These are phyloP conservation scores for Dothiorella sarmentorum DNA, from an alignment of 2,329 filamentous ascomycete genomes.

Conservation along the genomic window DNA sequence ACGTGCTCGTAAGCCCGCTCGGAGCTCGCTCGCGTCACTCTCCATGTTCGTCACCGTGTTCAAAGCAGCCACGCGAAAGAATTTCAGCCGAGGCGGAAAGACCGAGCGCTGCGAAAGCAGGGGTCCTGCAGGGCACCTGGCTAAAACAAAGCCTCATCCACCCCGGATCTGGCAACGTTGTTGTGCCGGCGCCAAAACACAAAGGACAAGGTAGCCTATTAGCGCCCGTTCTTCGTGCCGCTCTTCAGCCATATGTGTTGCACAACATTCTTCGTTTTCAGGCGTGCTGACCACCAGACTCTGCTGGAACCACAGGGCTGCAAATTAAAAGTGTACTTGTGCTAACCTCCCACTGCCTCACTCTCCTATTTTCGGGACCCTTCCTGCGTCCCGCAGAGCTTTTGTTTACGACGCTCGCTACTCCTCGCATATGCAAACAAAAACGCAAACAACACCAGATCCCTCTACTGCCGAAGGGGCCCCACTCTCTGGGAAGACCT, in stretches of 20 bases:
- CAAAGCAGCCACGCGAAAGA: neutral
- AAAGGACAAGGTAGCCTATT: too few species aligned
- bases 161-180: neutral
- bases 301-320: slow-evolving; percentile 3
- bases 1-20: slow-evolving; percentile 7
- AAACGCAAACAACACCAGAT: slow-evolving; percentile 9
- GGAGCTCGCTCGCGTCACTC: slow-evolving; percentile 9
- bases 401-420: slow-evolving; percentile 9
- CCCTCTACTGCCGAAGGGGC: slow-evolving; percentile 8
- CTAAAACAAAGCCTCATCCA: slow-evolving; percentile 1
- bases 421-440: slow-evolving; percentile 3
- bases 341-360: neutral
- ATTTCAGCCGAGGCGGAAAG: slow-evolving; percentile 8
- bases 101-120: neutral
- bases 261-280: neutral
- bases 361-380: neutral
- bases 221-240: neutral
- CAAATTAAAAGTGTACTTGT: slow-evolving; percentile 14
- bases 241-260: neutral
- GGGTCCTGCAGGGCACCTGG: slow-evolving; percentile 6
- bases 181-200: neutral
- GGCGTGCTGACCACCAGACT: neutral
- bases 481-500: slow-evolving; percentile 4
- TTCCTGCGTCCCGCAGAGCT: neutral
- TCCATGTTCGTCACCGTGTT: neutral